These are phyloP conservation scores for Catenaria anguillulae DNA, from an alignment of 371 early-diverging fungal genomes.

Conservation along the genomic window DNA sequence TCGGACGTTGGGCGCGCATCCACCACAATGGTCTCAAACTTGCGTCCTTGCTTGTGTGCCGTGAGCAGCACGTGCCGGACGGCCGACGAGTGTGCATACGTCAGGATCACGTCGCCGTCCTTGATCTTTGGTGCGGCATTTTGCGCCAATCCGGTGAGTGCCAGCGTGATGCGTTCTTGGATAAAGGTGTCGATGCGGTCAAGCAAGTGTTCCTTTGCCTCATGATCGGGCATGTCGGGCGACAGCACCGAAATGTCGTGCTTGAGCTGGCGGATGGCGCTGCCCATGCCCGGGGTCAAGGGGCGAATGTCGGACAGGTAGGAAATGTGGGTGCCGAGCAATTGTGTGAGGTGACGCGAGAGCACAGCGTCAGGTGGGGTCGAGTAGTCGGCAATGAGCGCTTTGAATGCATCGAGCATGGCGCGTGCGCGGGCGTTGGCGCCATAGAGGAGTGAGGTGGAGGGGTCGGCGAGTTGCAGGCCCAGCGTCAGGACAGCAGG, in stretches of 20 bases:
- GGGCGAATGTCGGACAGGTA: slow-evolving; percentile 67
- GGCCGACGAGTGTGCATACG: slow-evolving; percentile 72
- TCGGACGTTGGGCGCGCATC: slow-evolving; percentile 83
- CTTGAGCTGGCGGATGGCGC: slow-evolving; percentile 84
- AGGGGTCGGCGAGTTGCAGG: slow-evolving; percentile 61
- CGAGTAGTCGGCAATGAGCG: slow-evolving; percentile 79
- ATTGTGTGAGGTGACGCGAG: slow-evolving; percentile 62
- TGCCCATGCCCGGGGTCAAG: slow-evolving; percentile 88
- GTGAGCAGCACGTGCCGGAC: slow-evolving; percentile 60
- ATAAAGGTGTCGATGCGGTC: slow-evolving; percentile 74
- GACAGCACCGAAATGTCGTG: slow-evolving; percentile 58
- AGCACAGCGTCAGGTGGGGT: slow-evolving; percentile 76
- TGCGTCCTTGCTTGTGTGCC: slow-evolving; percentile 48
- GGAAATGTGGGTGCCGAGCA: slow-evolving; percentile 76
- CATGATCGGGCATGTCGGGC: slow-evolving; percentile 63
- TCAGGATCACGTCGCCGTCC: slow-evolving; percentile 86
- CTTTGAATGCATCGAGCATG: slow-evolving; percentile 64
- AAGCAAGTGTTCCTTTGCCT: slow-evolving; percentile 45
- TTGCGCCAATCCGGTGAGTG: slow-evolving; percentile 62
- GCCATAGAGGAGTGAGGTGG: slow-evolving; percentile 48
- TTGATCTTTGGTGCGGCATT: slow-evolving; percentile 73
- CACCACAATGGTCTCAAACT: slow-evolving; percentile 82
- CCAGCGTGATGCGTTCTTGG: slow-evolving; percentile 72
- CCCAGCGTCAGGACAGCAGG: slow-evolving; percentile 76
- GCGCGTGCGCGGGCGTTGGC: slow-evolving; percentile 81